Conservation (phyloP, 441 rosid species). For the Corymbia calophylla region DNA sequence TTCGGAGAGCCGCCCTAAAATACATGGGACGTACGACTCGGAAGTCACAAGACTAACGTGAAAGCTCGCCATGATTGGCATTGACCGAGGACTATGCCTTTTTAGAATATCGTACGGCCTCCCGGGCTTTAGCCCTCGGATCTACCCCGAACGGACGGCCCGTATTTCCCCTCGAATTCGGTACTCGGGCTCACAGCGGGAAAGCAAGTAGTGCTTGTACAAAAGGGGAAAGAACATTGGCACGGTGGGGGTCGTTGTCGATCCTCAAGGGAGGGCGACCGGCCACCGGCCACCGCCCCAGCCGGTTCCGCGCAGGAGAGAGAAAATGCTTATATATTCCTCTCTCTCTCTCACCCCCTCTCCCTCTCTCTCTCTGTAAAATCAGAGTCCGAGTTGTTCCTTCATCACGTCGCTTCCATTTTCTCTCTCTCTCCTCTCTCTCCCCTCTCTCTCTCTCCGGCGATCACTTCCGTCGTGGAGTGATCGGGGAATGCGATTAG, state of each 20-base stretch:
- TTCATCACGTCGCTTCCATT: slow-evolving; percentile 32
- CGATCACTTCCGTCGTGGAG: slow-evolving; percentile 14
- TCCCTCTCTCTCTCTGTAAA: not conserved
- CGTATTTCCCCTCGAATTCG: not conserved
- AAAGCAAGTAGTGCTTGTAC: not conserved
- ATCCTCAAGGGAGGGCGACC: not conserved
- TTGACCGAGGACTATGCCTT: not conserved
- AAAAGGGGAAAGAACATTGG: not conserved
- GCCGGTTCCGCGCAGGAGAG: slow-evolving; percentile 26
- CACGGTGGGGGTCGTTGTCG: not conserved
- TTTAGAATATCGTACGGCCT: not conserved
- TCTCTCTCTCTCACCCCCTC: not conserved
- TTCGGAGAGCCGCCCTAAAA: not conserved
- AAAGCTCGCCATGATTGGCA: not conserved
- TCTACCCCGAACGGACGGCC: not conserved
- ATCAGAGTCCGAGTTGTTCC: slow-evolving; percentile 33
- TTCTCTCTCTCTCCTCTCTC: not conserved
- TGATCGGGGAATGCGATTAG: not conserved
- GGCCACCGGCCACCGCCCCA: slow-evolving; percentile 33
- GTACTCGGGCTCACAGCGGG: not conserved
- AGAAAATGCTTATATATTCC: slow-evolving; percentile 29
- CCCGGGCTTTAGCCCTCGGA: not conserved
- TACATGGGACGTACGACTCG: not conserved
- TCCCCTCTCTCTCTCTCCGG: not conserved
- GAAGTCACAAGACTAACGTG: not conserved